phyloP scores from a whole-genome alignment of 345 rosid species.

The Lagerstroemia speciosa region DNA sequence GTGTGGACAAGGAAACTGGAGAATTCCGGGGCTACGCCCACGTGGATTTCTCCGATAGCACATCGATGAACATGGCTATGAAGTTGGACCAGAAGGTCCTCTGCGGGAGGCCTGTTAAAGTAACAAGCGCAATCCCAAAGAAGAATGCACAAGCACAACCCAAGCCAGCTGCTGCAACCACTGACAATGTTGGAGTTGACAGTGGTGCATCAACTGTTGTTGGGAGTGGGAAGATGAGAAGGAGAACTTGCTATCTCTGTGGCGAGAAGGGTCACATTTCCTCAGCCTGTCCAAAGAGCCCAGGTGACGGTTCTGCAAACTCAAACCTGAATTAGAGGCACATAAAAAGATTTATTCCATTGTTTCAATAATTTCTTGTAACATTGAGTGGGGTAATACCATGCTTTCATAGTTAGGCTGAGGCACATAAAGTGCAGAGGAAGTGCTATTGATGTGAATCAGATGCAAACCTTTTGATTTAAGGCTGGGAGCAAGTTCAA shows the following conservation, averaged over 20 bases:
- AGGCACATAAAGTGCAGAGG: background rate
- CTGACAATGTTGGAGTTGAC: background rate
- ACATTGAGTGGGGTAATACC: background rate
- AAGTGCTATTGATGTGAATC: too few species aligned
- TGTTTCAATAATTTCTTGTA: background rate
- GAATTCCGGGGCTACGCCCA: conserved; percentile 86
- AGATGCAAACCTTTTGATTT: too few species aligned
- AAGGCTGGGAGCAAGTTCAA: too few species aligned
- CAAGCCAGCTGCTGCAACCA: background rate
- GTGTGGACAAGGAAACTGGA: conserved; percentile 70
- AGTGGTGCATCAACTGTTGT: conserved; percentile 2
- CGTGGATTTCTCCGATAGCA: conserved; percentile 64
- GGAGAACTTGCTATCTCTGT: conserved; percentile 70
- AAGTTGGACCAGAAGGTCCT: conserved; percentile 71
- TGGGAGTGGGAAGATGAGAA: conserved; percentile 54
- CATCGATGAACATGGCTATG: conserved; percentile 53
- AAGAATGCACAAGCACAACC: conserved; percentile 12
- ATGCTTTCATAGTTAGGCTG: background rate
- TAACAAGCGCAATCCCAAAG: conserved; percentile 72
- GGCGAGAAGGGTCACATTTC: conserved; percentile 77
- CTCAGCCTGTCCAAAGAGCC: conserved; percentile 51
- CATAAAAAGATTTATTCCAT: background rate
- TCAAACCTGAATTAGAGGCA: background rate
- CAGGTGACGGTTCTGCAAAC: conserved; percentile 9
- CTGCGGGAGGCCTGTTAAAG: conserved; percentile 73